Base-by-base conservation (phyloP, 202 grass and related monocot genomes). In the Brachypodium distachyon region DNA sequence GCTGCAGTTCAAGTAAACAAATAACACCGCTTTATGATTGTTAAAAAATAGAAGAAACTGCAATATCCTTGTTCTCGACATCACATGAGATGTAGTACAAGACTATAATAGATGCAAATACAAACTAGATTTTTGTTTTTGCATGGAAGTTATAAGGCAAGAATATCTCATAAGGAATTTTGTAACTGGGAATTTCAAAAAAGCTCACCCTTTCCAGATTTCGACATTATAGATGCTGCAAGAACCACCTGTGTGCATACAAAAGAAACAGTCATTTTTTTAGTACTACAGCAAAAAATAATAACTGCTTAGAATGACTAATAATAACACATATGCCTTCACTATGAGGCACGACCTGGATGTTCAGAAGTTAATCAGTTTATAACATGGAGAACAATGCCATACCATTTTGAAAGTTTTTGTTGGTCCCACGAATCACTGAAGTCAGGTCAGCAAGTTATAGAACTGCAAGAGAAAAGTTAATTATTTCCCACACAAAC, bases 151-250 rank as follows among this genome's bases (percentile, higher is more conserved):
- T 31, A 37, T 7, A 61, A 42, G 4, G 75, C 60, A 31, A 53
- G 39, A 10, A 33, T 19, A 74, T 29, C 28, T 19, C 33, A 47
- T 5, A 54, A 31, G 34, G 41, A 48, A 18, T 61, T 62, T 26
- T 23, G 18, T 12, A 43, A 87, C 21, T 23, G 6, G 13, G 41
- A 60, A 67, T 58, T 69, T 22, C 23, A 67, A 74, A 59, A 18
- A n/a, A 72, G 71, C 86, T 77, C 46, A 94, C 94, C 91, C 89
- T 94, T 97, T 74, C 94, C 94, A 51, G 89, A 86, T 72, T 97
- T 94, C 13, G 84, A 84, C 70, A 97, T 56, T 58, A 94, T 75
- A 66, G 94, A 92, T 77, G 84, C 82, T 33, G 94, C 91, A 47
- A 92, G 94, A 89, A 97, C 84, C 63, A 94, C 94, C 94, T 97